Conservation (phyloP, 169 alveolate species). For the Eimeria necatrix region DNA sequence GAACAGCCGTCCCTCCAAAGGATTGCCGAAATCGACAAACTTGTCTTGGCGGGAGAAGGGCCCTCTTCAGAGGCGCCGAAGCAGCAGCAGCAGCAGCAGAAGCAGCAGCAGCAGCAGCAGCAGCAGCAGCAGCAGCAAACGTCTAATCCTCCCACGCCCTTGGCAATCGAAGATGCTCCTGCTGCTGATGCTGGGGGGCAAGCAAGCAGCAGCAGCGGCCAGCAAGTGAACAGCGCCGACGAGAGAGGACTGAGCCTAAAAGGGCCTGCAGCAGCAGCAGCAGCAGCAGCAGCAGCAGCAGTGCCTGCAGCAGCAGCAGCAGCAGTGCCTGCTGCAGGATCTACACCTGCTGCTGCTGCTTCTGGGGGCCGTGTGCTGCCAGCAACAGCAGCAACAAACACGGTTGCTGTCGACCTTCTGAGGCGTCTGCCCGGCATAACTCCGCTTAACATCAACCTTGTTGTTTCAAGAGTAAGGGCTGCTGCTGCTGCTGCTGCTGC, state of each 20-base stretch:
- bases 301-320: no score
- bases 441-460: background rate
- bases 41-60: constrained; percentile 1
- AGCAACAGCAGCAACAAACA: constrained; percentile 46
- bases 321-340: no score
- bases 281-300: background rate
- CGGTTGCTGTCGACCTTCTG: constrained; percentile 58
- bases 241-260: background rate
- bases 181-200: background rate
- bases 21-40: constrained; percentile 40
- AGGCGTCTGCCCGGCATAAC: constrained; percentile 63
- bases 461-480: constrained; percentile 33
- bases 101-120: constrained; percentile 11
- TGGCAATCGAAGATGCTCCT: background rate
- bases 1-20: constrained; percentile 71
- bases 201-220: constrained; percentile 1
- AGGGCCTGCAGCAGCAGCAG: background rate
- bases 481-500: background rate
- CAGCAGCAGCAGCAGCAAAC: background rate
- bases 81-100: constrained; percentile 4
- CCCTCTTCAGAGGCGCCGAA: background rate
- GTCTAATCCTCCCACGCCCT: constrained; percentile 6
- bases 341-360: background rate
- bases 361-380: constrained; percentile 5
- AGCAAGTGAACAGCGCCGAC: background rate